These are phyloP conservation scores for Hanseniaspora guilliermondii DNA, from an alignment of 805 yeast genomes.

Conservation along the genomic window DNA sequence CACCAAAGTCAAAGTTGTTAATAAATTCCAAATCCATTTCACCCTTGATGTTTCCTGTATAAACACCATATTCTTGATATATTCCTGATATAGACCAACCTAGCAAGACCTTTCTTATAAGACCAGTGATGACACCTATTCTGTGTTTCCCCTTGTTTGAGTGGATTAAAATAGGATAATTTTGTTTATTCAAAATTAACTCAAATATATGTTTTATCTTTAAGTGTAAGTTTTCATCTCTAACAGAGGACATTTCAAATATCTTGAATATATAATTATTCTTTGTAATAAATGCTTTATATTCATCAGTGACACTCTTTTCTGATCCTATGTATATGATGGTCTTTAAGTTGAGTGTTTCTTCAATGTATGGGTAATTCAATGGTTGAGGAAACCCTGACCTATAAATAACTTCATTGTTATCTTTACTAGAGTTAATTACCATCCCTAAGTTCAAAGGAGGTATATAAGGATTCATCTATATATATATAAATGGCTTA, in stretches of 20 bases:
- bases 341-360: conserved; percentile 55
- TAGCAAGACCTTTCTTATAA: conserved; percentile 71
- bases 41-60: conserved; percentile 78
- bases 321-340: conserved; percentile 77
- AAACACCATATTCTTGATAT: conserved; percentile 84
- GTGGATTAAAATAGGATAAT: conserved; percentile 80
- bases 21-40: conserved; percentile 85
- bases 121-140: conserved; percentile 86
- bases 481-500: no score
- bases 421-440: conserved; percentile 32
- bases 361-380: conserved; percentile 64
- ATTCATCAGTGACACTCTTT: conserved; percentile 36
- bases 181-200: conserved; percentile 46
- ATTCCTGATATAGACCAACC: conserved; percentile 91
- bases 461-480: conserved; percentile 45
- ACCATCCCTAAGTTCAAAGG: conserved; percentile 86
- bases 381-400: conserved; percentile 89
- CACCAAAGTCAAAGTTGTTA: conserved; percentile 30
- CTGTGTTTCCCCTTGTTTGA: conserved; percentile 97
- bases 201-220: conserved; percentile 47
- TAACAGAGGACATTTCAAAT: conserved; percentile 57
- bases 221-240: conserved; percentile 54
- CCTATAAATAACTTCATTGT: conserved; percentile 60
- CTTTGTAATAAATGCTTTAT: conserved; percentile 52
- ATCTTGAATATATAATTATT: conserved; percentile 45